phyloP scores from a whole-genome alignment of 1,284 basidiomycete species.

The Gymnopus androsaceus region DNA sequence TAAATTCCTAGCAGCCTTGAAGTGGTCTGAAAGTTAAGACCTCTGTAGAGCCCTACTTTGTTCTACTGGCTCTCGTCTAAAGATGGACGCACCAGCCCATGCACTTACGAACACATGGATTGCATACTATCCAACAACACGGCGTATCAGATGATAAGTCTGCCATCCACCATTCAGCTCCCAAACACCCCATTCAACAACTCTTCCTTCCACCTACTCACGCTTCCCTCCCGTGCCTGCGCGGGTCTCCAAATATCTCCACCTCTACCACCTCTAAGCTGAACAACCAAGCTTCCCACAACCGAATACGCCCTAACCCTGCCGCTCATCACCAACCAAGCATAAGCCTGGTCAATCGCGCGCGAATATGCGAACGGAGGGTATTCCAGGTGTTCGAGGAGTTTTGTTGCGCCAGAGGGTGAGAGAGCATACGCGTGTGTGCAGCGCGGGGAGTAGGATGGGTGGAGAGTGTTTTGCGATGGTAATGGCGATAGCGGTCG shows the following conservation, averaged over 20 bases:
- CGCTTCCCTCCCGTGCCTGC: slow-evolving; percentile 27
- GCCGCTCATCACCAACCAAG: slow-evolving; percentile 64
- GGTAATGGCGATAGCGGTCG: background rate
- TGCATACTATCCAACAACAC: too few species aligned
- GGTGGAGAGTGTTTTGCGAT: slow-evolving; percentile 42
- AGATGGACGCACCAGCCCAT: too few species aligned
- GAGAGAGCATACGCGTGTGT: slow-evolving; percentile 70
- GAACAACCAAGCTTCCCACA: slow-evolving; percentile 65
- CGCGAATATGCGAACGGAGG: slow-evolving; percentile 76
- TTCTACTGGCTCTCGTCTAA: too few species aligned
- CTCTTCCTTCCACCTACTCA: slow-evolving; percentile 56
- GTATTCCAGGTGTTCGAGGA: slow-evolving; percentile 55
- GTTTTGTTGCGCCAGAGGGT: slow-evolving; percentile 50
- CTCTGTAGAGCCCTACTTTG: too few species aligned
- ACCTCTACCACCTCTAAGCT: slow-evolving; percentile 54
- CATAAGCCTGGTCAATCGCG: slow-evolving; percentile 72
- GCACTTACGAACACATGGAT: too few species aligned
- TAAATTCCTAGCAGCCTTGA: too few species aligned
- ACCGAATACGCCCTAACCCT: slow-evolving; percentile 60
- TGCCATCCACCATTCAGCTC: too few species aligned
- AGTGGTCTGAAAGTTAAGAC: too few species aligned
- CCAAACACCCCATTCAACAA: slow-evolving; percentile 53
- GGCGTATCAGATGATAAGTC: too few species aligned
- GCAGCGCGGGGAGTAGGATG: slow-evolving; percentile 63
- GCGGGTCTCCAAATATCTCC: too few species aligned